Conservation (phyloP, 2,329 filamentous ascomycete genomes). For the Sclerotinia glacialis region DNA sequence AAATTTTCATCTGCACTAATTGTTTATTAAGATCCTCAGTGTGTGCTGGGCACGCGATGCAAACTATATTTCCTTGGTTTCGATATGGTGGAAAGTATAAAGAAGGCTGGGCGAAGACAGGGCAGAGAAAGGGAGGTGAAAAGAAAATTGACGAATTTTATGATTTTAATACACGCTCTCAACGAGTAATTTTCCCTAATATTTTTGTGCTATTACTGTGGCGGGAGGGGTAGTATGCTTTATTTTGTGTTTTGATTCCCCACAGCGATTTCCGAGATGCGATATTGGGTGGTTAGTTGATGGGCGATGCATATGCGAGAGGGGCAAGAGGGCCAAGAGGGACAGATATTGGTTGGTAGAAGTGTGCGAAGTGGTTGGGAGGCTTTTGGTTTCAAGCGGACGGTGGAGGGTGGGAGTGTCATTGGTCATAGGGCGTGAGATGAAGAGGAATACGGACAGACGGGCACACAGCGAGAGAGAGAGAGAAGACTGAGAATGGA, state of each 20-base stretch:
- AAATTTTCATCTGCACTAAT: slow-evolving; percentile 13
- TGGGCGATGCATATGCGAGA: neutral
- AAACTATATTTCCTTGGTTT: slow-evolving; percentile 9
- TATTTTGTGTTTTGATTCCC: slow-evolving; percentile 13
- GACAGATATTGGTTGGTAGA: neutral
- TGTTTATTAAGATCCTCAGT: slow-evolving; percentile 4
- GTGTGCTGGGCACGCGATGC: slow-evolving; percentile 8
- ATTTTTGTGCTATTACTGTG: neutral
- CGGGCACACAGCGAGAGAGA: neutral
- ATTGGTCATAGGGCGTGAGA: too few species aligned
- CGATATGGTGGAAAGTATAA: neutral
- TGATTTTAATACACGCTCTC: slow-evolving; percentile 7
- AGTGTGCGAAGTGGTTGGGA: neutral
- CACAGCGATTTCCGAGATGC: neutral
- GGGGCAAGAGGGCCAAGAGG: too few species aligned
- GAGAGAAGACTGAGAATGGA: neutral
- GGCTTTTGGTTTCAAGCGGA: neutral
- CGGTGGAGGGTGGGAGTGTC: too few species aligned
- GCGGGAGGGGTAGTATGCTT: neutral
- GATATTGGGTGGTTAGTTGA: neutral
- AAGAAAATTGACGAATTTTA: slow-evolving; percentile 18
- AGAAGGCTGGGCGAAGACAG: neutral
- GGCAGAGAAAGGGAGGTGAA: neutral
- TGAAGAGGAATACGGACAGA: too few species aligned
- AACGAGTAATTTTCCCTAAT: slow-evolving; percentile 10